phyloP scores from a whole-genome alignment of 2,329 filamentous ascomycete genomes.

The Fusarium coffeatum region DNA sequence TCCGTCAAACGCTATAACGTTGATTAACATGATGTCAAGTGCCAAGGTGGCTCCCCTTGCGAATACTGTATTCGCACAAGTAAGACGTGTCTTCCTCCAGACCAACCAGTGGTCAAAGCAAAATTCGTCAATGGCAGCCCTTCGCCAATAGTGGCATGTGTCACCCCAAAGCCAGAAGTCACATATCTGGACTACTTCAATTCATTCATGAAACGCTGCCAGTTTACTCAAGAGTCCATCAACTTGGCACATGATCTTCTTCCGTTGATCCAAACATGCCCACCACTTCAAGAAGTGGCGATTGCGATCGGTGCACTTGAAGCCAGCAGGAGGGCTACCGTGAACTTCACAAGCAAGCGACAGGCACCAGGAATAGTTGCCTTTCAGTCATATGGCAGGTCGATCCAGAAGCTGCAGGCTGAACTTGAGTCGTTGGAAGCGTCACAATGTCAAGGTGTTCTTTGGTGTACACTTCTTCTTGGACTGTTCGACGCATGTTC shows the following conservation, averaged over 20 bases:
- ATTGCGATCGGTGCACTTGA: slow-evolving; percentile 46
- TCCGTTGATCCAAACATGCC: slow-evolving; percentile 29
- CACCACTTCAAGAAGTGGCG: slow-evolving; percentile 28
- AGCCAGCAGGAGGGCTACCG: slow-evolving; percentile 30
- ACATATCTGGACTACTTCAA: slow-evolving; percentile 35
- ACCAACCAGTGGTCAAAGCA: accelerated
- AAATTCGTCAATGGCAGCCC: slow-evolving; percentile 26
- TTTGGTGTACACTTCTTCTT: slow-evolving; percentile 46
- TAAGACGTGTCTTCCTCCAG: slow-evolving; percentile 40
- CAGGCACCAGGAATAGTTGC: slow-evolving; percentile 11
- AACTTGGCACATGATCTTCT: slow-evolving; percentile 18
- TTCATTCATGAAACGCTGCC: slow-evolving; percentile 28
- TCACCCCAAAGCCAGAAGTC: not conserved
- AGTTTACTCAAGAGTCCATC: slow-evolving; percentile 35
- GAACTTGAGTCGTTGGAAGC: slow-evolving; percentile 5
- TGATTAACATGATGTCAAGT: slow-evolving; percentile 25
- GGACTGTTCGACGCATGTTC: slow-evolving; percentile 45
- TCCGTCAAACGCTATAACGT: accelerated
- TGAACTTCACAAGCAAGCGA: not conserved
- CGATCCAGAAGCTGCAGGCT: slow-evolving; percentile 28
- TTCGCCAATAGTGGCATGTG: not conserved
- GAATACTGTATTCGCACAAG: slow-evolving; percentile 43
- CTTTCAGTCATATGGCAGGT: slow-evolving; percentile 35
- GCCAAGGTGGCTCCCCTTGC: slow-evolving; percentile 43
- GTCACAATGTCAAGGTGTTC: slow-evolving; percentile 9